Evolutionary conservation across 192 early-diverging fungal genomes (phyloP), one percentile per base, ranked within the genome.

Genomic region (Lobulomyces angularis): DNA sequence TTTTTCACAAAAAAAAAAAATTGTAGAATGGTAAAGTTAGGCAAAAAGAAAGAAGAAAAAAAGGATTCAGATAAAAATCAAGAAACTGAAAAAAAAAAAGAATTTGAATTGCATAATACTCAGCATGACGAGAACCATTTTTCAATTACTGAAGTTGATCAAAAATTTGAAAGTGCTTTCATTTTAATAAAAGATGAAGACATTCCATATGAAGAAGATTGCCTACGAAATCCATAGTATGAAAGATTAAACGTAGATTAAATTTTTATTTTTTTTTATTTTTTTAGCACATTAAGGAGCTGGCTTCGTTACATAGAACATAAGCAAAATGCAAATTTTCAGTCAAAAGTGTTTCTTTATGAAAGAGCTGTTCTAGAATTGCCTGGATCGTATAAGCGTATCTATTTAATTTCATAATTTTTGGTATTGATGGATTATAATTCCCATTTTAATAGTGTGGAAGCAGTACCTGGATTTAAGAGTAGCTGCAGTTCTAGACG

Each of bases 301-400:
- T 99, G 95, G 95, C 59, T 86, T 29, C 79, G 81, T 24, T 97
- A 95, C 59, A 54, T 92, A 8, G 86, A 88, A 28, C 84, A 88
- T 73, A 94, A 94, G 56, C 59, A 53, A 3, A 51, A 42, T 8
- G 64, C 63, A 14, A 36, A 70, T 3, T 44, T 51, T n/a, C 59
- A 53, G 18, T 27, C 39, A 60, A 33, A 47, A 26, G 8, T 22
- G 32, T 69, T 83, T 22, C 57, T 95, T 0, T 90, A 82, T 58
- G 91, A 96, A 52, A 81, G 95, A 5, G 91, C 92, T 1, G 59
- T 95, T 18, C 67, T 71, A 32, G 67, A 77, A 23, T 61, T 99
- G 3, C 95, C 95, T 1, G 86, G 90, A 3, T 90, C 86, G 5
- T 98, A 93, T 61, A 94, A 93, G 57, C 69, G n/a, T n/a, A n/a